Conservation (phyloP, 495 filamentous ascomycete genomes). For the Astrothelium subdiscretum region DNA sequence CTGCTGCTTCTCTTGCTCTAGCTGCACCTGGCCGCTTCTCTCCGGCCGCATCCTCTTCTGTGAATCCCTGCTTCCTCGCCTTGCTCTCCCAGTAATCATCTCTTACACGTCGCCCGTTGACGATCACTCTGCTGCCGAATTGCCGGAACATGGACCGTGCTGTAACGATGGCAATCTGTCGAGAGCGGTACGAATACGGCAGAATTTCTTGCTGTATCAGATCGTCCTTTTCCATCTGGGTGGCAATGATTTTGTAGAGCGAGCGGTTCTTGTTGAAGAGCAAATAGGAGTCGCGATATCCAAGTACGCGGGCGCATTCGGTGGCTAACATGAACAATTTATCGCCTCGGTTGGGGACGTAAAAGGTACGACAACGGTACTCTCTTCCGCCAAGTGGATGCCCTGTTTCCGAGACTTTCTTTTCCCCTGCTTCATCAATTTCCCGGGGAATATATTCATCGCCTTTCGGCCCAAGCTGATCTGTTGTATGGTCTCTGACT, state of each 20-base stretch:
- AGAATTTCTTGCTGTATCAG: conserved; percentile 89
- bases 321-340: conserved; percentile 99
- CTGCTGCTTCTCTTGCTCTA: conserved; percentile 74
- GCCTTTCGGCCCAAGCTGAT: conserved; percentile 81
- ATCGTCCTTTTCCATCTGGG: conserved; percentile 91
- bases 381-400: conserved; percentile 71
- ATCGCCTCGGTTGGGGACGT: conserved; percentile 75
- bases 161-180: conserved; percentile 96
- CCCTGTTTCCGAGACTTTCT: conserved; percentile 78
- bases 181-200: conserved; percentile 93
- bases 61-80: conserved; percentile 94
- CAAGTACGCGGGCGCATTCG: conserved; percentile 88
- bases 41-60: conserved; percentile 89
- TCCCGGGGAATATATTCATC: conserved; percentile 96
- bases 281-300: conserved; percentile 93
- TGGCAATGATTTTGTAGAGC: conserved; percentile 95
- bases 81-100: conserved; percentile 99
- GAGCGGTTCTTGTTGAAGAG: conserved; percentile 99
- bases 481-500: conserved; percentile 92
- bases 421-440: conserved; percentile 83
- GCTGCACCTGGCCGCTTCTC: conserved; percentile 91
- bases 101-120: conserved; percentile 76
- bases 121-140: conserved; percentile 92
- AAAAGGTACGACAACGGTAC: conserved; percentile 88
- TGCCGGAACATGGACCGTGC: conserved; percentile 99